Percentiles rank a stretch among this genome's conserved stretches.
These are phyloP conservation scores for Suhomyces bribrorum DNA, from an alignment of 1,139 yeast species.

Conservation along the genomic window DNA sequence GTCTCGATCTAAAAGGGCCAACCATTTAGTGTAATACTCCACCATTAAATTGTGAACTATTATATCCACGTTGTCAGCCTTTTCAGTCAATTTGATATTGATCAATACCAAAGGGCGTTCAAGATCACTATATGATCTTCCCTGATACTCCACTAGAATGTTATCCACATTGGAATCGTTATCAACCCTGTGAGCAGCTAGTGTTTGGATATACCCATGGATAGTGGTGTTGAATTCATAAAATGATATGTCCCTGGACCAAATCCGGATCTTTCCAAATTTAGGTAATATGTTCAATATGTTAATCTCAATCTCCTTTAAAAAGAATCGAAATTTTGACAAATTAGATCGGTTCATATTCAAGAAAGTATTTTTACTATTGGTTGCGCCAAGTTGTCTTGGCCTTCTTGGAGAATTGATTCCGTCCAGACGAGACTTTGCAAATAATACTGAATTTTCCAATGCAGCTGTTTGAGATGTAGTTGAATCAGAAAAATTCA, in stretches of 20 bases:
- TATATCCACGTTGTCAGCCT: constrained; percentile 30
- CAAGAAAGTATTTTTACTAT: constrained; percentile 10
- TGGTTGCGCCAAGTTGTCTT: constrained; percentile 16
- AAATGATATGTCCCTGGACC: constrained; percentile 26
- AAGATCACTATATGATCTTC: constrained; percentile 16
- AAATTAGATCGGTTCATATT: constrained; percentile 12
- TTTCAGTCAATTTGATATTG: constrained; percentile 23
- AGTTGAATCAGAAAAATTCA: constrained; percentile 3
- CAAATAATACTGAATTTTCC: constrained; percentile 16
- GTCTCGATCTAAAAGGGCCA: constrained; percentile 19
- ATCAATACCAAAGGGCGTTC: constrained; percentile 27
- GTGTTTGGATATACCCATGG: constrained; percentile 31
- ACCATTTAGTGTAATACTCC: constrained; percentile 61
- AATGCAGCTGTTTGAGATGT: constrained; percentile 18
- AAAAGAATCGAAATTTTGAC: constrained; percentile 24
- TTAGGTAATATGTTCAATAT: constrained; percentile 30
- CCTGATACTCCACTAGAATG: constrained; percentile 32
- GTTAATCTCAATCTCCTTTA: constrained; percentile 26
- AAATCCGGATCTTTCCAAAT: constrained; percentile 49
- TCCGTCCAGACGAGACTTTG: background rate
- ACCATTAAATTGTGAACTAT: constrained; percentile 46
- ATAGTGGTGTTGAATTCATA: constrained; percentile 34
- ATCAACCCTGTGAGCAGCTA: constrained; percentile 23
- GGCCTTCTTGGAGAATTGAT: constrained; percentile 14
- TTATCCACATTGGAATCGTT: constrained; percentile 21